phyloP scores from a whole-genome alignment of 257 asterid species.

The Nicotiana undulata region DNA sequence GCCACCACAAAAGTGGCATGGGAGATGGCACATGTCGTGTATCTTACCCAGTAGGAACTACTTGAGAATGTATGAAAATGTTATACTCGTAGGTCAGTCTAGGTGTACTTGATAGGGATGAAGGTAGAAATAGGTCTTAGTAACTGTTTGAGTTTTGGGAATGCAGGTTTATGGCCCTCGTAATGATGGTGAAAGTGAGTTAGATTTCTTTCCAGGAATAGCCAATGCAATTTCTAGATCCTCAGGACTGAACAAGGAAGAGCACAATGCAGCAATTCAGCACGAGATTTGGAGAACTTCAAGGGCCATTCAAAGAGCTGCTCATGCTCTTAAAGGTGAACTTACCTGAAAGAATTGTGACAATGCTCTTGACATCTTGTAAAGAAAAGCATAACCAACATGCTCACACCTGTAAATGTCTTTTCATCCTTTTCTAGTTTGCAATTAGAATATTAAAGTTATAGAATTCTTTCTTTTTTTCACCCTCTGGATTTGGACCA shows the following conservation, averaged over 20 bases:
- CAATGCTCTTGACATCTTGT: not conserved
- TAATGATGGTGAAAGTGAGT: constrained; percentile 28
- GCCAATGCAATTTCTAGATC: constrained; percentile 34
- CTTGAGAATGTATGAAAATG: not conserved
- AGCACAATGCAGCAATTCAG: constrained; percentile 27
- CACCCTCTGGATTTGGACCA: not conserved
- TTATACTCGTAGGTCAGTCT: not conserved
- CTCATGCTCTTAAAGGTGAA: constrained; percentile 52
- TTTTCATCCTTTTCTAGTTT: not conserved
- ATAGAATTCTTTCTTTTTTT: not conserved
- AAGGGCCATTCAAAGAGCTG: constrained; percentile 75
- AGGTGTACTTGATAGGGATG: not conserved
- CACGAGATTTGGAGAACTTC: constrained; percentile 88
- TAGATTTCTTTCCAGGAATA: constrained; percentile 76
- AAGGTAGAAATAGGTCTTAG: not conserved
- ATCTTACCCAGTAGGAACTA: not conserved
- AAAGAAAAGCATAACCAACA: not conserved
- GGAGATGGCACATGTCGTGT: not conserved
- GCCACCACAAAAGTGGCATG: not conserved
- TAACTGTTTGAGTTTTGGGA: not conserved
- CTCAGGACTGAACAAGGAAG: constrained; percentile 10
- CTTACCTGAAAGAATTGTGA: constrained; percentile 25
- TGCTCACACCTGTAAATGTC: not conserved
- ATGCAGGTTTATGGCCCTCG: constrained; percentile 89
- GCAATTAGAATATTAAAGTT: not conserved